Evolutionary conservation across 768 basidiomycete species (phyloP).

Genomic region (Multifurca ochricompacta): DNA sequence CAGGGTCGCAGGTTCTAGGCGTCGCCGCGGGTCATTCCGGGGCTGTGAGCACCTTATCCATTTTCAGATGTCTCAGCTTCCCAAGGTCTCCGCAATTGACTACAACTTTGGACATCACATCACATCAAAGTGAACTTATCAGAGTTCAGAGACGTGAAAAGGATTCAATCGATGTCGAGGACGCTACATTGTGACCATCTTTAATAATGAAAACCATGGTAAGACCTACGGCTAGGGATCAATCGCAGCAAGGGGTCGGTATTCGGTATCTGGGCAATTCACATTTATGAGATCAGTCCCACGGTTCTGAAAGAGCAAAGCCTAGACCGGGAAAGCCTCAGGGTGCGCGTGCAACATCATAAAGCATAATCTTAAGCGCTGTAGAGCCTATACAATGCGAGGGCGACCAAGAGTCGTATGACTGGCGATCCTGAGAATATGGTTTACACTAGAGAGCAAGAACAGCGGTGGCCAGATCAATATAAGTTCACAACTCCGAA

Average conservation of each 20-base stretch:
- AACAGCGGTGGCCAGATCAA: not conserved
- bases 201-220: too few relatives aligned
- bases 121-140: too few relatives aligned
- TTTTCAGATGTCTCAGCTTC: not conserved
- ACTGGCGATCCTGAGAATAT: not conserved
- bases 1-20: not conserved
- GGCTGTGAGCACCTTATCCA: not conserved
- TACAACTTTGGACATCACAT: not conserved
- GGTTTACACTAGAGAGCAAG: slow-evolving; percentile 2
- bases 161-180: not conserved
- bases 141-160: not conserved
- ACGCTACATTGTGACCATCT: too few relatives aligned
- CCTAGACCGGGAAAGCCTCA: not conserved
- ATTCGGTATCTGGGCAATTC: too few relatives aligned
- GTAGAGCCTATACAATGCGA: not conserved
- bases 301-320: not conserved
- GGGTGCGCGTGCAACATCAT: not conserved
- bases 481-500: slow-evolving; percentile 63
- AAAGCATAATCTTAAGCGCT: not conserved
- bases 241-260: too few relatives aligned
- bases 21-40: slow-evolving; percentile 8
- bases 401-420: not conserved
- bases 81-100: not conserved
- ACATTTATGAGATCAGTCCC: not conserved
- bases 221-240: too few relatives aligned